Evolutionary conservation across 352 stramenopile genomes (phyloP), one percentile per base, ranked within the genome.

Genomic region (Proteromonas lacertae): DNA sequence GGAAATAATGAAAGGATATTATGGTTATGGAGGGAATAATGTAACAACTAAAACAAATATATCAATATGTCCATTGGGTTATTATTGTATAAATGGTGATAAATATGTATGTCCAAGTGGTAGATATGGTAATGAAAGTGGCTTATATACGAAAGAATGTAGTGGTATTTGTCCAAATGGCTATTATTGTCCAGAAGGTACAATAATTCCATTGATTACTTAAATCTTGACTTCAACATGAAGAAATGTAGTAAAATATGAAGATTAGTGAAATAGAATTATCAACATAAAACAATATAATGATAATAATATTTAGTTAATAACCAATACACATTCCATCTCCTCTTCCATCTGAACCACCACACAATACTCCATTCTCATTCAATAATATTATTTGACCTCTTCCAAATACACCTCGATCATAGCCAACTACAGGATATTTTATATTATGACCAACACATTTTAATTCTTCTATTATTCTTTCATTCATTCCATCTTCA

Each of bases 311-410:
- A n/a, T n/a, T n/a, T n/a, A n/a, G n/a, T n/a, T n/a, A n/a, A n/a
- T n/a, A n/a, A n/a, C n/a, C n/a, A n/a, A n/a, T n/a, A n/a, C n/a
- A n/a, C n/a, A n/a, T n/a, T n/a, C 80, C 80, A 50, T 94, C 80
- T 1, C 64, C 68, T 25, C 80, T 60, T 19, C 72, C 70, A 54
- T 94, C 80, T 2, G 70, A 90, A 16, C 80, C 78, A n/a, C 66
- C 76, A 53, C 68, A 86, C 24, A 90, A 56, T 29, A 92, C 69
- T 36, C 76, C 73, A 3, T 51, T 77, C 48, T 44, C 10, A 57
- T 58, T 43, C 81, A 57, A 35, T 55, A 42, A 37, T 25, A 84
- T 82, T 40, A 82, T 67, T 52, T 84, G 66, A 1, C 57, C 67
- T 9, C 64, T 53, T 18, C 68, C 68, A 43, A 80, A 75, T 16